Base-by-base conservation (phyloP, 768 basidiomycete genomes). In the Leccinellum rugosiceps region DNA sequence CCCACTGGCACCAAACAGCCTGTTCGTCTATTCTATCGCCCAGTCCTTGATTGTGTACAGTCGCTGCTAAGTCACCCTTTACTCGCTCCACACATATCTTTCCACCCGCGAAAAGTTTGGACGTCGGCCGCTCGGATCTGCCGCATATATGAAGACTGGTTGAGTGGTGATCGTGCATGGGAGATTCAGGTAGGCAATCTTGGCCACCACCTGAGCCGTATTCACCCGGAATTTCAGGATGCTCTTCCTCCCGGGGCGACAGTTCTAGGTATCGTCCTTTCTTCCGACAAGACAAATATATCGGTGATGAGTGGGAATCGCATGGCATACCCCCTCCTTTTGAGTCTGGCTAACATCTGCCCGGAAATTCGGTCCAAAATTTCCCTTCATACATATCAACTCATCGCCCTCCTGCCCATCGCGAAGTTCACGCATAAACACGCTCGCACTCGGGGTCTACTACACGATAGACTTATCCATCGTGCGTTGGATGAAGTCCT, bases 401-500 rank as follows among this genome's bases (percentile, higher is more conserved):
- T 69, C 2, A 34, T 60, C 0, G 57, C 62, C 2, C 53, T 70
- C 1, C 38, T 70, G 1, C 65, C 64, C 0, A 52, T 71, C 2
- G 31, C 61, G 0, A 65, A 65, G 38, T 70, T 67, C 44, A 38
- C 53, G 0, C 52, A 66, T 5, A 52, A 52, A 14, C 13, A 57
- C 5, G 11, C 44, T 19, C 9, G 6, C 2, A 13, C 28, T 23
- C 23, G 19, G 3, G 21, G 44, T 17, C 56, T 75, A 3, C 58
- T 76, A 9, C 63, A 61, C 23, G 58, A 55, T 41, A 56, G 69
- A 4, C 59, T 76, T 15, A 46, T 26, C 25, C 45, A 46, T 26
- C 1, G 56, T 63, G 72, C 69, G 46, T 57, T 76, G 0, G 66
- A 74, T 34, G 63, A 72, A 21, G 58, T 75, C 23, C 56, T 68